Percentiles rank a stretch among this genome's conserved stretches.
Evolutionary conservation across 805 yeast genomes (phyloP).

Genomic region (Starmera quercuum): DNA sequence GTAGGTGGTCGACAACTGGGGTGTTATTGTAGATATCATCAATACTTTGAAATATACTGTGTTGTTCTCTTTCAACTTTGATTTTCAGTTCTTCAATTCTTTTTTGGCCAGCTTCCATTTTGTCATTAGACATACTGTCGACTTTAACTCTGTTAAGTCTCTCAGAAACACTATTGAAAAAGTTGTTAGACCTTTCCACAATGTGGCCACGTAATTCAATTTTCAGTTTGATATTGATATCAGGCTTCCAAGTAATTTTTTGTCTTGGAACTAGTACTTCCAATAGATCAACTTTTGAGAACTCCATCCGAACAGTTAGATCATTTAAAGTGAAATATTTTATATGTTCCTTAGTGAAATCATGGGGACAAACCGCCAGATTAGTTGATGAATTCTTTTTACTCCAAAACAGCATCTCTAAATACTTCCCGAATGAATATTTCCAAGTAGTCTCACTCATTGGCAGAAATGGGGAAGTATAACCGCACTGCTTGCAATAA

Average conservation of each 20-base stretch:
- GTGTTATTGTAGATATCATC: constrained; percentile 46
- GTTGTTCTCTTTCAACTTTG: constrained; percentile 44
- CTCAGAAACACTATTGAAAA: constrained; percentile 66
- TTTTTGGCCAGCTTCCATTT: constrained; percentile 58
- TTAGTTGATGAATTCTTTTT: constrained; percentile 45
- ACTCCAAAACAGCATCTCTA: constrained; percentile 82
- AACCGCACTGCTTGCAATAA: constrained; percentile 72
- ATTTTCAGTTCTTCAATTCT: constrained; percentile 51
- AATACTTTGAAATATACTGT: constrained; percentile 34
- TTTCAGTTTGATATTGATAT: constrained; percentile 61
- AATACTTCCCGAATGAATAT: constrained; percentile 86
- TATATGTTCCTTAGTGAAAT: constrained; percentile 72
- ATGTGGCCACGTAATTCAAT: constrained; percentile 52
- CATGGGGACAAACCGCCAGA: constrained; percentile 67
- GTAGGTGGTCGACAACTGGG: constrained; percentile 56
- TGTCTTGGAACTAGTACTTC: constrained; percentile 75
- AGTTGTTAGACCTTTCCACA: constrained; percentile 41
- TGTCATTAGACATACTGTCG: constrained; percentile 65
- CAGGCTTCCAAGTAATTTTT: constrained; percentile 63
- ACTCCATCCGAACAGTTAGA: constrained; percentile 71
- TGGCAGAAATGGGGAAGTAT: constrained; percentile 66
- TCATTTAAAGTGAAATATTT: constrained; percentile 81
- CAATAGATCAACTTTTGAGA: constrained; percentile 64
- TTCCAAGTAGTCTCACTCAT: constrained; percentile 87
- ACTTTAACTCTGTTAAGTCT: constrained; percentile 70